These are phyloP conservation scores for Mortierella sp. DNA, from an alignment of 371 early-diverging fungal species.

Conservation along the genomic window DNA sequence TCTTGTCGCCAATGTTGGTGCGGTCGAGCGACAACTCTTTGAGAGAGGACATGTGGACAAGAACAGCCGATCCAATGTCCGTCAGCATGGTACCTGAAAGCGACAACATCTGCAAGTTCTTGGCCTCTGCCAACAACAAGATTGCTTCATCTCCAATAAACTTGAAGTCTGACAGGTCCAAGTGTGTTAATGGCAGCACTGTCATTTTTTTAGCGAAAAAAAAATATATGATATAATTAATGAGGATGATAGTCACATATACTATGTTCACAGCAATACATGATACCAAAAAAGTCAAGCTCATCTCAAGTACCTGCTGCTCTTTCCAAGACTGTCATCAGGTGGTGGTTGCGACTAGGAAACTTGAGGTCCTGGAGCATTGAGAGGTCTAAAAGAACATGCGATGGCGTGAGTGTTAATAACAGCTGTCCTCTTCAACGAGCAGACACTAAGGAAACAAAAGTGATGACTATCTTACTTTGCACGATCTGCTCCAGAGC, in stretches of 20 bases:
- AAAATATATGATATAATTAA: neutral
- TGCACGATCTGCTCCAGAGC: constrained; percentile 30
- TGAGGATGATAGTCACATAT: neutral
- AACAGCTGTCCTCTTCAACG: neutral
- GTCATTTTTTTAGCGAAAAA: neutral
- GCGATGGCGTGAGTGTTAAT: neutral
- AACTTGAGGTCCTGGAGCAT: constrained; percentile 28
- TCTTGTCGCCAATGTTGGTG: constrained; percentile 44
- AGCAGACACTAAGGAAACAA: neutral
- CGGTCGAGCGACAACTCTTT: constrained; percentile 42
- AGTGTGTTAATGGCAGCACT: constrained; percentile 42
- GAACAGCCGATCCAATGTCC: constrained; percentile 33
- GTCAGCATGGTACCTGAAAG: constrained; percentile 47
- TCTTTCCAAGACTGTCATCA: constrained; percentile 31
- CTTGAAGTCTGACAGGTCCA: constrained; percentile 45
- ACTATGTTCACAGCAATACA: too few species aligned
- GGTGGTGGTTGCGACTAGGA: constrained; percentile 42
- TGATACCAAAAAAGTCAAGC: too few species aligned
- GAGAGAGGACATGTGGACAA: constrained; percentile 42
- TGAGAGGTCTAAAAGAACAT: constrained; percentile 14
- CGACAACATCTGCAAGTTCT: constrained; percentile 37
- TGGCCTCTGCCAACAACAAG: constrained; percentile 30
- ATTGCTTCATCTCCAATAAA: constrained; percentile 46
- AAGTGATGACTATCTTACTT: neutral
- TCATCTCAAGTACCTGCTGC: constrained; percentile 32